These are phyloP conservation scores for Telopea speciosissima DNA, from an alignment of 177 flowering plant genomes.

Conservation along the genomic window DNA sequence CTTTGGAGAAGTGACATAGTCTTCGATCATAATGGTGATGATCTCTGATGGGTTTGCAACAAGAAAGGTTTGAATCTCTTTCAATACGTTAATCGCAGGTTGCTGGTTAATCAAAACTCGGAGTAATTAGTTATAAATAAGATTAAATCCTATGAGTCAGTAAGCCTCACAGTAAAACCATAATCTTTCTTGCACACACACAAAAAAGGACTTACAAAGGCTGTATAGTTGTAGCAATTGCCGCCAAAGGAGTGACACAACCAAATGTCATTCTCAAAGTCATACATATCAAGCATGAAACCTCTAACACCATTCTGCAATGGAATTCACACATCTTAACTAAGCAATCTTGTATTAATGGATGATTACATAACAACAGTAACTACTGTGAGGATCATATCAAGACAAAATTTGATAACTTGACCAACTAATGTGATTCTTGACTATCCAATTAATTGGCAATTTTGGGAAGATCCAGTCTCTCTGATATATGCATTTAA, in stretches of 20 bases:
- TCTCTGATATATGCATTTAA: no score
- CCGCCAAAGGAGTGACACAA: slow-evolving; percentile 87
- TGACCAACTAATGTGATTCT: no score
- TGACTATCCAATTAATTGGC: no score
- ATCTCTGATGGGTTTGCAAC: slow-evolving; percentile 69
- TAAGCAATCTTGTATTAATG: no score
- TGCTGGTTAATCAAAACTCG: slow-evolving; percentile 40
- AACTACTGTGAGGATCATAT: no score
- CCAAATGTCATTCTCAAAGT: slow-evolving; percentile 81
- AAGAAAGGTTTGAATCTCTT: slow-evolving; percentile 70
- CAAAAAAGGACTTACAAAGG: slow-evolving; percentile 66
- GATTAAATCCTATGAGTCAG: background rate
- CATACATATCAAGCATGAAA: slow-evolving; percentile 88
- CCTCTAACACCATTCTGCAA: slow-evolving; percentile 91
- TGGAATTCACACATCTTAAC: background rate
- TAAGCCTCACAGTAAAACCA: background rate
- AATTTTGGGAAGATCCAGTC: no score
- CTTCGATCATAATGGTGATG: slow-evolving; percentile 82
- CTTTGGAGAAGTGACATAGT: slow-evolving; percentile 73
- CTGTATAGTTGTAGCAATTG: slow-evolving; percentile 71
- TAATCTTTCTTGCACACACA: no score
- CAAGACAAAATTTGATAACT: no score
- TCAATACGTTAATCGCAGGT: slow-evolving; percentile 76
- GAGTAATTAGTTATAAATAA: background rate
- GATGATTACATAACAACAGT: no score